Percentiles rank a stretch among this genome's conserved stretches.
phyloP scores from a whole-genome alignment of 2,329 filamentous ascomycete genomes.

The Rutstroemia sydowiana region DNA sequence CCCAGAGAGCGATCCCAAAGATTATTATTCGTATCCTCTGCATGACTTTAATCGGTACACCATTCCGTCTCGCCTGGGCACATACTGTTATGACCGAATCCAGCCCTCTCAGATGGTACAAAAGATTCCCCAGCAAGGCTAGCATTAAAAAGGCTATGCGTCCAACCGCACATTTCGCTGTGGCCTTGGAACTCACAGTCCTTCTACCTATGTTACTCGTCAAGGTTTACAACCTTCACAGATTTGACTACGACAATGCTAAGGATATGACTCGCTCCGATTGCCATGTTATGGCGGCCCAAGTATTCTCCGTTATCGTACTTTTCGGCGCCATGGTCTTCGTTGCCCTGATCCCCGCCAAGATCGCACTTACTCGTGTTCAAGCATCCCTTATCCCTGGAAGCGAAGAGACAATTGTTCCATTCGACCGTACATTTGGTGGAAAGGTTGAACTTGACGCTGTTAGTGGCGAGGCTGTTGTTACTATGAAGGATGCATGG shows the following conservation, averaged over 20 bases:
- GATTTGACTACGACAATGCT: slow-evolving; percentile 10
- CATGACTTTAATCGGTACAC: slow-evolving; percentile 55
- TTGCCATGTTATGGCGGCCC: slow-evolving; percentile 34
- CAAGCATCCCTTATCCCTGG: slow-evolving; percentile 81
- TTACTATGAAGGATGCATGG: slow-evolving; percentile 72
- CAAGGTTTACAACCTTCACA: slow-evolving; percentile 25
- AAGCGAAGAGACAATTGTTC: slow-evolving; percentile 74
- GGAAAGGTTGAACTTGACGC: slow-evolving; percentile 70
- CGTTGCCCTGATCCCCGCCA: slow-evolving; percentile 65
- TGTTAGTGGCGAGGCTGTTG: slow-evolving; percentile 63
- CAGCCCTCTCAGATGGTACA: slow-evolving; percentile 54
- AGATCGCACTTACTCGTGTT: slow-evolving; percentile 71
- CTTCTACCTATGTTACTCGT: slow-evolving; percentile 42
- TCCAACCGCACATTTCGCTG: slow-evolving; percentile 57
- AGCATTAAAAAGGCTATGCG: slow-evolving; percentile 61
- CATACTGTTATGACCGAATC: slow-evolving; percentile 75
- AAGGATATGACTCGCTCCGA: slow-evolving; percentile 26
- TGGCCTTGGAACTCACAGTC: slow-evolving; percentile 44
- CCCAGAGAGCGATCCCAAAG: slow-evolving; percentile 32
- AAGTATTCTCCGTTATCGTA: slow-evolving; percentile 39
- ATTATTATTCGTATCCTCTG: slow-evolving; percentile 48
- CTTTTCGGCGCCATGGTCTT: slow-evolving; percentile 45
- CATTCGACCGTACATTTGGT: slow-evolving; percentile 81
- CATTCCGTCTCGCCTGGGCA: slow-evolving; percentile 71
- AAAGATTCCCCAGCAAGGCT: slow-evolving; percentile 55